These are phyloP conservation scores for Xylaria curta DNA, from an alignment of 495 filamentous ascomycete species.

Conservation along the genomic window DNA sequence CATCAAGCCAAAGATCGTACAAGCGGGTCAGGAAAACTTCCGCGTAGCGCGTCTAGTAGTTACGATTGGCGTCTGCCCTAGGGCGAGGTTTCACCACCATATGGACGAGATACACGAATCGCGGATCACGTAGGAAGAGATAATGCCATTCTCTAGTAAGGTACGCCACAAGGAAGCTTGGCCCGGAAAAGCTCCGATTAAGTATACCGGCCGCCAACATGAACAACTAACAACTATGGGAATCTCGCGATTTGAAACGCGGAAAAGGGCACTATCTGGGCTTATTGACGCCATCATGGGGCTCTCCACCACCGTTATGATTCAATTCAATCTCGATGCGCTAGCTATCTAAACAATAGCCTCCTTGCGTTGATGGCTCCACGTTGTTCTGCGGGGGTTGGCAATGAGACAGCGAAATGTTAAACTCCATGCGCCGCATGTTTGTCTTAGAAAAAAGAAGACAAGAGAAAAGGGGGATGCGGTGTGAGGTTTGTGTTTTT, in stretches of 20 bases:
- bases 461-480: not conserved
- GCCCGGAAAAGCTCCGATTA: too few relatives aligned
- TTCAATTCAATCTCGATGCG: not conserved
- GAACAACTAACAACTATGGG: not conserved
- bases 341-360: not conserved
- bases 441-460: not conserved
- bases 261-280: not conserved
- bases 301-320: not conserved
- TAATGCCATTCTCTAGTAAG: not conserved
- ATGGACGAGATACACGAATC: not conserved
- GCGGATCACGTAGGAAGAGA: not conserved
- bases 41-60: not conserved
- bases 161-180: too few relatives aligned
- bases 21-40: not conserved
- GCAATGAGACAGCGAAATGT: not conserved
- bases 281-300: not conserved
- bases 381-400: not conserved
- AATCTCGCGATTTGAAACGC: not conserved
- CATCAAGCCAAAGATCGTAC: slow-evolving; percentile 1
- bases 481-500: not conserved
- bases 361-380: not conserved
- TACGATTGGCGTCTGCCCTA: too few relatives aligned
- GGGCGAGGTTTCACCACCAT: too few relatives aligned
- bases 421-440: not conserved
- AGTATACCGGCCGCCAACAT: not conserved